A percentile compares a stretch with the other conserved stretches of the same genome.
These are phyloP conservation scores for Diphasiastrum complanatum DNA, from an alignment of 83 land plant species.

Conservation along the genomic window DNA sequence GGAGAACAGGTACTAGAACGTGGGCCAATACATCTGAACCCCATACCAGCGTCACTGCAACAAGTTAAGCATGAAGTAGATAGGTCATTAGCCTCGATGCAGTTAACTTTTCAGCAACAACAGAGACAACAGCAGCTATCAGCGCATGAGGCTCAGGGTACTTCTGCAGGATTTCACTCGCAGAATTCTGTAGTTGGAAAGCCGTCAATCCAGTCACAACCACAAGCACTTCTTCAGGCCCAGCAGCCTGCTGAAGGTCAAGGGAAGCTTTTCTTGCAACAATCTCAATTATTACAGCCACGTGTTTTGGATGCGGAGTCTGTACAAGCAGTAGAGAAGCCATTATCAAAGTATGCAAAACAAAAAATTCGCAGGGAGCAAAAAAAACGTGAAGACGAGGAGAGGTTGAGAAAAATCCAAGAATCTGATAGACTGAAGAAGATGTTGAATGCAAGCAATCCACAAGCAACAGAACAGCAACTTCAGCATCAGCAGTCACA, in stretches of 20 bases:
- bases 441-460: not conserved
- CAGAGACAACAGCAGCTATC: not conserved
- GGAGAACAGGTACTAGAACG: constrained; percentile 13
- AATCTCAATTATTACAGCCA: too few relatives aligned
- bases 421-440: constrained; percentile 23
- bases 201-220: too few relatives aligned
- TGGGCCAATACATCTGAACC: not conserved
- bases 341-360: constrained; percentile 18
- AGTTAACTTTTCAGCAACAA: constrained; percentile 12
- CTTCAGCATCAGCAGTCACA: not conserved
- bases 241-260: constrained; percentile 1
- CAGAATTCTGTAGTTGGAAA: too few relatives aligned
- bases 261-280: not conserved
- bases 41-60: constrained; percentile 14
- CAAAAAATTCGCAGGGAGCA: constrained; percentile 21
- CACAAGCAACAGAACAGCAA: constrained; percentile 3
- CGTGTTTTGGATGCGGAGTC: constrained; percentile 11
- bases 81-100: constrained; percentile 11
- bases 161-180: not conserved
- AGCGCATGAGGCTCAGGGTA: not conserved
- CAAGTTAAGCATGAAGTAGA: constrained; percentile 31
- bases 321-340: constrained; percentile 14
- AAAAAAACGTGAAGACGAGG: constrained; percentile 25
- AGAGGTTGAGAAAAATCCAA: constrained; percentile 18
- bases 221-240: too few relatives aligned